Evolutionary conservation across 306 rosid genomes (phyloP), one percentile per base, ranked within the genome.

Genomic region (Geum urbanum): DNA sequence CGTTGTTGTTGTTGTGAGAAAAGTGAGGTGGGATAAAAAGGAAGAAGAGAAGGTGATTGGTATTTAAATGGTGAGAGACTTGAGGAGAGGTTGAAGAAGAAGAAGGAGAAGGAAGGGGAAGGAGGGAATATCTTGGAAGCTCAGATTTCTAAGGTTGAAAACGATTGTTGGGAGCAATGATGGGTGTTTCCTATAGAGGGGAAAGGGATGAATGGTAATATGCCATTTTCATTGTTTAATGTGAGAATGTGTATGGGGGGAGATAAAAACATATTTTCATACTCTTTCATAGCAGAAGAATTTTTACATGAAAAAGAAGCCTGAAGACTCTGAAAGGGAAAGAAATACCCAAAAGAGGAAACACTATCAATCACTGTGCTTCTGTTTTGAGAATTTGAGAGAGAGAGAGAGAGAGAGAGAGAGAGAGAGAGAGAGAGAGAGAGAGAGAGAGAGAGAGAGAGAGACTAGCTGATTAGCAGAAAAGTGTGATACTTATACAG

Each of bases 141-240:
- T 86, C 97, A 84, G 96, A 92, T 85, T 87, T 86, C 88, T 76
- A 89, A 91, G 96, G 95, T 84, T 87, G 97, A 91, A 91, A 89
- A 86, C 88, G 96, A 91, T 91, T 83, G 95, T 89, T 91, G 95
- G 95, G 92, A 77, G 95, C 95, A 95, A 95, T 95, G 97, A 95
- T 95, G 97, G 84, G 90, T 91, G 99, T 95, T 95, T 91, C 99
- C 96, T 87, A 83, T 71, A 74, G 70, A 90, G 97, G 99, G 96
- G 95, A 82, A 89, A 83, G 85, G 85, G 96, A 95, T 95, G 92
- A 95, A 91, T 89, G 89, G 87, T 84, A 87, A 87, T 94, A 88
- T 87, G 90, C 95, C 89, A 94, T 95, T 95, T 87, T 89, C 96
- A 82, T 83, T 84, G 85, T 94, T 94, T 80, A 86, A 86, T 87